Percentiles rank a stretch among this genome's conserved stretches.
Evolutionary conservation across 2,329 filamentous ascomycete species (phyloP).

Genomic region (Venturia oleaginea): DNA sequence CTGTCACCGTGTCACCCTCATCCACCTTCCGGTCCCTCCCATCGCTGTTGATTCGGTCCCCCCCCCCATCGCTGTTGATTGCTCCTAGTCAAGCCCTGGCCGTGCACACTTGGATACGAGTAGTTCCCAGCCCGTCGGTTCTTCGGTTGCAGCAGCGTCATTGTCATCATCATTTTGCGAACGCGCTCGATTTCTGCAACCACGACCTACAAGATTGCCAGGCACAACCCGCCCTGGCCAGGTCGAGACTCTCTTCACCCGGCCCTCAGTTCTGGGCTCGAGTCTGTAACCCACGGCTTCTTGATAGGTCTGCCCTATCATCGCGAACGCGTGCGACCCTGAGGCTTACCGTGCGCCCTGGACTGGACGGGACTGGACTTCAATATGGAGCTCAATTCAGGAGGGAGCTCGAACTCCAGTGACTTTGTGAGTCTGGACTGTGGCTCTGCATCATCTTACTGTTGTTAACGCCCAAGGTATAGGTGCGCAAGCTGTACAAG

Average conservation of each 20-base stretch:
- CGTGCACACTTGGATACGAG: neutral
- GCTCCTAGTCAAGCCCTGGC: neutral
- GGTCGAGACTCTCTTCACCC: neutral
- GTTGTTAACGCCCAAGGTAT: slow-evolving; percentile 21
- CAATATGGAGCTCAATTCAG: slow-evolving; percentile 18
- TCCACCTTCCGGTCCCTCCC: neutral
- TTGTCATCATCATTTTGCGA: neutral
- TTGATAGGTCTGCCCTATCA: neutral
- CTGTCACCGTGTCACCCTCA: neutral
- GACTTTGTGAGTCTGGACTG: slow-evolving; percentile 67
- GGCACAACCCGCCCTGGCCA: neutral
- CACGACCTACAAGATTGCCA: neutral
- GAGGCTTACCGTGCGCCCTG: neutral
- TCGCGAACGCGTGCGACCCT: neutral
- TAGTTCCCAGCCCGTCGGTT: neutral
- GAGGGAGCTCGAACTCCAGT: slow-evolving; percentile 61
- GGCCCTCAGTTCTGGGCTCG: neutral
- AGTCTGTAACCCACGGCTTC: neutral
- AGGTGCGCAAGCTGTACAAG: slow-evolving; percentile 99
- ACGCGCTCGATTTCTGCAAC: neutral
- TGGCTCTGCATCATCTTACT: neutral
- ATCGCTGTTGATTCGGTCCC: neutral
- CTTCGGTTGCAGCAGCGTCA: neutral
- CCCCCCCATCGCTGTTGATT: neutral
- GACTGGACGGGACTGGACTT: neutral